Conservation (phyloP, 2,329 filamentous ascomycete genomes). For the Byssochlamys sp. region DNA sequence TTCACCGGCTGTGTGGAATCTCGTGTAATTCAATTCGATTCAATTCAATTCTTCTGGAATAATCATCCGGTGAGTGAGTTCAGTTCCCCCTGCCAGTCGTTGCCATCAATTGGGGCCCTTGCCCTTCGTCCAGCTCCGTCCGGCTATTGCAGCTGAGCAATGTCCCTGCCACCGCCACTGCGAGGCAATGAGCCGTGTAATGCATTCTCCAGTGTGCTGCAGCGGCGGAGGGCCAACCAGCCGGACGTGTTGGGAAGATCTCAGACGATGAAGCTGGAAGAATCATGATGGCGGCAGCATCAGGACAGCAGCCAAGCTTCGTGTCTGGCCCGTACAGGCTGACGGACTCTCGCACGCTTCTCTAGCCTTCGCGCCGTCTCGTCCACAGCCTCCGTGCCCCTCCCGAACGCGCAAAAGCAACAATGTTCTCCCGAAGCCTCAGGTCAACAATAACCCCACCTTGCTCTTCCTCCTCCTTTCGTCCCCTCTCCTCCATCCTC, state of each 20-base stretch:
- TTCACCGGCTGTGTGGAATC: background rate
- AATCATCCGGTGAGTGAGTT: background rate
- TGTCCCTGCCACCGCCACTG: too few species aligned
- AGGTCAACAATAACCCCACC: slow-evolving; percentile 36
- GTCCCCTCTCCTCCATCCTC: slow-evolving; percentile 28
- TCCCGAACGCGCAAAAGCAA: slow-evolving; percentile 16
- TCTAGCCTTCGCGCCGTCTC: slow-evolving; percentile 1
- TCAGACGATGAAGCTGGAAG: too few species aligned
- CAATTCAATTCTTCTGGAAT: background rate
- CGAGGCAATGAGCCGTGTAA: too few species aligned
- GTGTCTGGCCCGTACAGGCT: slow-evolving; percentile 1
- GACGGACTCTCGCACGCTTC: background rate
- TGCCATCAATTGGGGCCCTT: background rate
- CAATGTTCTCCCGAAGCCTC: slow-evolving; percentile 34
- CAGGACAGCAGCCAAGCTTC: background rate
- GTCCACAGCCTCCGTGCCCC: slow-evolving; percentile 17
- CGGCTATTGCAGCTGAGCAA: background rate
- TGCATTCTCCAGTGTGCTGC: background rate
- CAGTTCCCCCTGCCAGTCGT: background rate
- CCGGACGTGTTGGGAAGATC: background rate
- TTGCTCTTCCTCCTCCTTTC: slow-evolving; percentile 27
- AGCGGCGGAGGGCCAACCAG: background rate
- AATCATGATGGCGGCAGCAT: background rate
- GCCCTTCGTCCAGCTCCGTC: background rate
- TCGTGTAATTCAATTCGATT: background rate